A percentile compares a stretch with the other conserved stretches of the same genome.
These are phyloP conservation scores for Trichoderma sp. DNA, from an alignment of 2,329 filamentous ascomycete species.

Conservation along the genomic window DNA sequence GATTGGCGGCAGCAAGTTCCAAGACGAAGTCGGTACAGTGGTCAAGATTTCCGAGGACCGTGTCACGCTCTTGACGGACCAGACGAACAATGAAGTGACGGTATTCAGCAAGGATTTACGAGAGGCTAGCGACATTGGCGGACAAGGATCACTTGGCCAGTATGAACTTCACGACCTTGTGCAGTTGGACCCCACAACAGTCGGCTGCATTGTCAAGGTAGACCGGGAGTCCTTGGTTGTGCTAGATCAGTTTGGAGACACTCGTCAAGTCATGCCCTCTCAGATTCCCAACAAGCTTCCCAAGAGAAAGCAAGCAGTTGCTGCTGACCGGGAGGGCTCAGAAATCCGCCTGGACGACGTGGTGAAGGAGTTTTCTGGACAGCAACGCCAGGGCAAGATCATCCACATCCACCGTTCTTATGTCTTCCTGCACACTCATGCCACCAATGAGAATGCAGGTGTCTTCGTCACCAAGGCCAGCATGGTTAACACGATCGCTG, in stretches of 20 bases:
- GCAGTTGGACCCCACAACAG: slow-evolving; percentile 88
- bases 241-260: slow-evolving; percentile 85
- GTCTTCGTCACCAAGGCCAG: slow-evolving; percentile 85
- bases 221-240: slow-evolving; percentile 90
- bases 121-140: slow-evolving; percentile 89
- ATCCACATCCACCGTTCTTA: slow-evolving; percentile 93
- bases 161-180: slow-evolving; percentile 93
- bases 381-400: slow-evolving; percentile 83
- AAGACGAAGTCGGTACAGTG: slow-evolving; percentile 95
- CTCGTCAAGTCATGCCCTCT: slow-evolving; percentile 80
- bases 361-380: slow-evolving; percentile 85
- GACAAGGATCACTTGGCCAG: slow-evolving; percentile 79
- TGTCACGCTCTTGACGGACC: slow-evolving; percentile 90
- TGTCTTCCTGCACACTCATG: slow-evolving; percentile 84
- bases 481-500: slow-evolving; percentile 88
- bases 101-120: slow-evolving; percentile 97
- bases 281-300: slow-evolving; percentile 90
- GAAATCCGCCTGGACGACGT: slow-evolving; percentile 92
- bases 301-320: slow-evolving; percentile 79
- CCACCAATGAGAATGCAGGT: slow-evolving; percentile 81
- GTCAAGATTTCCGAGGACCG: slow-evolving; percentile 90
- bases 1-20: slow-evolving; percentile 90
- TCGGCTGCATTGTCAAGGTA: slow-evolving; percentile 91
- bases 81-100: slow-evolving; percentile 89
- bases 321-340: slow-evolving; percentile 88